Conservation (phyloP, 106 monocot genomes). For the Phalaenopsis equestris region DNA sequence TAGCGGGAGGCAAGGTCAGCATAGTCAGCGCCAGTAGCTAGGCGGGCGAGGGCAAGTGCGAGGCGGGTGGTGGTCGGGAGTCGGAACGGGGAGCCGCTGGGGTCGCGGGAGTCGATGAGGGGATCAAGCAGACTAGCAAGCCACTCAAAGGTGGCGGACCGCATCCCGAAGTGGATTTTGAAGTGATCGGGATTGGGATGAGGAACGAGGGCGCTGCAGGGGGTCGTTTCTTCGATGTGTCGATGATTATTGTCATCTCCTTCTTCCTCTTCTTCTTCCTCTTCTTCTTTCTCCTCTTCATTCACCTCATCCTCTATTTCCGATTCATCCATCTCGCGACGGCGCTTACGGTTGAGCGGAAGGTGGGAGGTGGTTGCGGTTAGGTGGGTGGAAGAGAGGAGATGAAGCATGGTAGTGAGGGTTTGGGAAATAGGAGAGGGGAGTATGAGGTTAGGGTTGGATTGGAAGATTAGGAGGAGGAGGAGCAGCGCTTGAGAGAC, state of each 20-base stretch:
- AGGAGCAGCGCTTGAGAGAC: slow-evolving; percentile 43
- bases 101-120: slow-evolving; percentile 44
- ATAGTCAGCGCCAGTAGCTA: slow-evolving; percentile 45
- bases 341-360: slow-evolving; percentile 10
- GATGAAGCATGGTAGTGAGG: slow-evolving; percentile 6
- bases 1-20: slow-evolving; percentile 38
- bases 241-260: neutral
- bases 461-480: slow-evolving; percentile 14
- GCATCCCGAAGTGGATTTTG: slow-evolving; percentile 33
- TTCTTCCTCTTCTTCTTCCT: slow-evolving; percentile 1
- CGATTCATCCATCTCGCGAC: neutral
- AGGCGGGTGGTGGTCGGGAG: slow-evolving; percentile 32
- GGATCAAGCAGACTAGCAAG: slow-evolving; percentile 79
- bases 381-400: slow-evolving; percentile 19
- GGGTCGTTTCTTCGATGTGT: neutral
- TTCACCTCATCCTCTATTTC: neutral
- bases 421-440: slow-evolving; percentile 6
- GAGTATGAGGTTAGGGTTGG: neutral
- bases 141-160: slow-evolving; percentile 62
- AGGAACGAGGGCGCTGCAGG: neutral
- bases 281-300: neutral
- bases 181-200: slow-evolving; percentile 32
- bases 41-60: slow-evolving; percentile 46
- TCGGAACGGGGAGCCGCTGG: slow-evolving; percentile 8
- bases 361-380: slow-evolving; percentile 3